These are phyloP conservation scores for Agaricus subrufescens DNA, from an alignment of 768 basidiomycete species.

Conservation along the genomic window DNA sequence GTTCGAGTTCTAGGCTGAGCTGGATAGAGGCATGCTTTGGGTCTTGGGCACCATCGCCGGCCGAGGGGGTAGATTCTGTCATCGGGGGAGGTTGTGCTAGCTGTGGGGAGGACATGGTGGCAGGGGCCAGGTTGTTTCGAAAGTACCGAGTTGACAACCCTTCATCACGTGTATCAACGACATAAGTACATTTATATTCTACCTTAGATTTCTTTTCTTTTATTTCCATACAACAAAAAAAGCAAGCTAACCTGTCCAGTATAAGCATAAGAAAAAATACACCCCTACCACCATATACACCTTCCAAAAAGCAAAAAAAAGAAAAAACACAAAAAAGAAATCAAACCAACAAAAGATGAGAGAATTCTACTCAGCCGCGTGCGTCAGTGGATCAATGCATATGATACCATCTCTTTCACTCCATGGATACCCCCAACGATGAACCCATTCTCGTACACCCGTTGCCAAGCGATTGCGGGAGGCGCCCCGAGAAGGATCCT, in stretches of 20 bases:
- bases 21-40: conserved; percentile 61
- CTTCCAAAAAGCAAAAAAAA: too few relatives aligned
- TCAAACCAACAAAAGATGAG: neutral
- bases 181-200: neutral
- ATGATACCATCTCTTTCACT: conserved; percentile 87
- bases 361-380: conserved; percentile 40
- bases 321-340: neutral
- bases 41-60: conserved; percentile 9
- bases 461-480: conserved; percentile 80
- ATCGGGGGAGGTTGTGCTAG: neutral
- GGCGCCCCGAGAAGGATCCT: conserved; percentile 76
- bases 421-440: conserved; percentile 96
- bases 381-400: conserved; percentile 83
- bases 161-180: too few relatives aligned
- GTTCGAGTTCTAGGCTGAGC: conserved; percentile 75
- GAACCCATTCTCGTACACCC: conserved; percentile 86
- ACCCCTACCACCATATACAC: too few relatives aligned
- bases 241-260: too few relatives aligned
- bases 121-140: too few relatives aligned
- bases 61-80: neutral
- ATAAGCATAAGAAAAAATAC: too few relatives aligned
- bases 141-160: too few relatives aligned
- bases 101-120: neutral
- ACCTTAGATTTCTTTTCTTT: neutral
- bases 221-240: neutral